Conservation (phyloP, 1,284 basidiomycete genomes). For the Cerrena zonata region DNA sequence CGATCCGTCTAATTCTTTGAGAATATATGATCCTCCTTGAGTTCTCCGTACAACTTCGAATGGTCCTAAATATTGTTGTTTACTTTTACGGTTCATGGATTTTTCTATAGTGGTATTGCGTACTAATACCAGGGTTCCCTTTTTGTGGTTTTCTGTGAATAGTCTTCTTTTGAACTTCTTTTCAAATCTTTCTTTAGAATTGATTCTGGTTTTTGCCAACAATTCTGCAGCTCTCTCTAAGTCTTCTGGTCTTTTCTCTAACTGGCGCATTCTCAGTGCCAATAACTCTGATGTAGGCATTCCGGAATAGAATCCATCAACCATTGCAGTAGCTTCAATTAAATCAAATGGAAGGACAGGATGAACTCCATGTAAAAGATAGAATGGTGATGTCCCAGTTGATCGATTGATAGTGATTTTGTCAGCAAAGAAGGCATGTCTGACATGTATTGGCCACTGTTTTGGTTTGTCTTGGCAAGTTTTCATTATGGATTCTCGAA, state of each 20-base stretch:
- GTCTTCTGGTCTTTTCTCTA: neutral
- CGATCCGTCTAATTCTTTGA: conserved; percentile 11
- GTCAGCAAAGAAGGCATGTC: neutral
- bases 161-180: conserved; percentile 2
- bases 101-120: neutral
- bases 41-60: neutral
- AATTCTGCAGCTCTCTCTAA: conserved; percentile 1
- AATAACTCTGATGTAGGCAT: conserved; percentile 4
- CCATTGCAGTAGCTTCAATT: conserved; percentile 8
- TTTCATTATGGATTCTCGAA: conserved; percentile 11
- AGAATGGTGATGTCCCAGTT: conserved; percentile 9
- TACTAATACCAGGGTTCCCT: neutral
- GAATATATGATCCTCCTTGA: conserved; percentile 25
- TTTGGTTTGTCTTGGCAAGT: conserved; percentile 7
- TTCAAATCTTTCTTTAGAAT: conserved; percentile 6
- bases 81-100: neutral
- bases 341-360: conserved; percentile 10
- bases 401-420: conserved; percentile 4
- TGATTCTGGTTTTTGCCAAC: neutral
- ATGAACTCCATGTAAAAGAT: conserved; percentile 10
- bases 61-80: neutral
- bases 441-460: neutral
- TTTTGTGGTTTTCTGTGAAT: neutral
- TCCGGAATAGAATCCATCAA: conserved; percentile 7
- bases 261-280: neutral